Evolutionary conservation across 2,329 filamentous ascomycete species (phyloP).

Genomic region (Xylaria sp.): DNA sequence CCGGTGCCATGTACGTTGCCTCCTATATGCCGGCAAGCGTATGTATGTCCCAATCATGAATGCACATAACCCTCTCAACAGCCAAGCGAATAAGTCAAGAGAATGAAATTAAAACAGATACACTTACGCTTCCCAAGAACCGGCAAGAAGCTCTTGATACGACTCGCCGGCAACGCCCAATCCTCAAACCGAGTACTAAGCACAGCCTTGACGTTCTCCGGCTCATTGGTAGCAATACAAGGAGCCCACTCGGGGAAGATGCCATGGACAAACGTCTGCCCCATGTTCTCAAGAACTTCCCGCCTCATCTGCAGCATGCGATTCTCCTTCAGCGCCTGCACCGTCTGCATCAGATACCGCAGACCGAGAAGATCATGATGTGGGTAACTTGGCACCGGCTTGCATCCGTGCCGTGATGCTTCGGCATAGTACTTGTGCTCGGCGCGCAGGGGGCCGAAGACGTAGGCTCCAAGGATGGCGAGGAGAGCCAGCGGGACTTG

Average conservation of each 20-base stretch:
- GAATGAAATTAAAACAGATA: neutral
- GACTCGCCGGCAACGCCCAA: constrained; percentile 57
- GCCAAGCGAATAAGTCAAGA: neutral
- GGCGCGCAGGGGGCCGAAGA: constrained; percentile 37
- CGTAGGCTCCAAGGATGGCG: constrained; percentile 31
- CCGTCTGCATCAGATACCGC: constrained; percentile 43
- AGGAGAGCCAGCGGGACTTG: constrained; percentile 30
- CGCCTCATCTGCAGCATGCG: constrained; percentile 39
- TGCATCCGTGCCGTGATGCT: constrained; percentile 39
- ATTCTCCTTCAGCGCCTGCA: constrained; percentile 32
- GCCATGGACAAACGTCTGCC: constrained; percentile 44
- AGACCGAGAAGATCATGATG: constrained; percentile 41
- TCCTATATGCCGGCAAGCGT: neutral
- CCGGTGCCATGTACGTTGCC: neutral
- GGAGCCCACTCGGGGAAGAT: constrained; percentile 39
- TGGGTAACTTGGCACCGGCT: constrained; percentile 39
- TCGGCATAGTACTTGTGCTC: constrained; percentile 38
- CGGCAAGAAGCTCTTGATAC: constrained; percentile 53
- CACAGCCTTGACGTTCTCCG: constrained; percentile 64
- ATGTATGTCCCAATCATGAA: neutral
- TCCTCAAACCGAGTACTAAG: constrained; percentile 62
- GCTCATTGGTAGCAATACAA: constrained; percentile 44
- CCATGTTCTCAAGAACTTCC: constrained; percentile 28
- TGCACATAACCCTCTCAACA: neutral
- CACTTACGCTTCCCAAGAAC: constrained; percentile 57